Evolutionary conservation across 768 basidiomycete species (phyloP), one percentile per base, ranked within the genome.

Genomic region (Phaffia tasmanica): DNA sequence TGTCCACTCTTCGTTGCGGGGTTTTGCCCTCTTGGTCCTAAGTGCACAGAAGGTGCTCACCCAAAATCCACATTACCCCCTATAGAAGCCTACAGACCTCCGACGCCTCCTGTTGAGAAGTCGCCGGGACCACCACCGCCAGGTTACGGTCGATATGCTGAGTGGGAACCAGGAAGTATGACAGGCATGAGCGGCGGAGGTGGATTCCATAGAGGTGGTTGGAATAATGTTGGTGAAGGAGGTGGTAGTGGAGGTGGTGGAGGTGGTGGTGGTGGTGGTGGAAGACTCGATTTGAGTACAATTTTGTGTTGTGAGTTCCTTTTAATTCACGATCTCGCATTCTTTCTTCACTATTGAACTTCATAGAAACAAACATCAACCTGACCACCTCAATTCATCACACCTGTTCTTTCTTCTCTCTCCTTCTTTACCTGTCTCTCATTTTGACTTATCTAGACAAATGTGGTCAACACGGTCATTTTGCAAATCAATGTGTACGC

Each of bases 391-490:
- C 30, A 25, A 18, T 42, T 29, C 62, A 48, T 18, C 50, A 59
- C 42, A 56, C 51, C 14, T 47, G 25, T 50, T 32, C 57, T 46
- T 42, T 9, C 47, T 19, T 7, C 21, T 3, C 58, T 55, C 61
- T 23, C 57, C 7, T 3, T 14, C 49, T 30, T 16, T 18, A 47
- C 62, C 62, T 32, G 59, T 74, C 70, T 69, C 67, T 59, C 56
- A 59, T n/a, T 57, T 63, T 42, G 11, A 42, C 35, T 11, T 42
- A 42, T 42, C 4, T 42, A 42, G 35, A 42, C 64, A 60, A 90
- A 86, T 95, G 92, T 73, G 89, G 89, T 48, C 85, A 89, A 75
- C 86, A 87, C 71, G 94, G 94, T 0, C 94, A 98, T 74, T 94
- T 94, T 29, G 53, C 53, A 54, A 54, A 54, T 54, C 35, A 42